Percentiles rank a stretch among this genome's conserved stretches.
Evolutionary conservation across 352 stramenopile genomes (phyloP).

Genomic region (Phytophthora sansomeana): DNA sequence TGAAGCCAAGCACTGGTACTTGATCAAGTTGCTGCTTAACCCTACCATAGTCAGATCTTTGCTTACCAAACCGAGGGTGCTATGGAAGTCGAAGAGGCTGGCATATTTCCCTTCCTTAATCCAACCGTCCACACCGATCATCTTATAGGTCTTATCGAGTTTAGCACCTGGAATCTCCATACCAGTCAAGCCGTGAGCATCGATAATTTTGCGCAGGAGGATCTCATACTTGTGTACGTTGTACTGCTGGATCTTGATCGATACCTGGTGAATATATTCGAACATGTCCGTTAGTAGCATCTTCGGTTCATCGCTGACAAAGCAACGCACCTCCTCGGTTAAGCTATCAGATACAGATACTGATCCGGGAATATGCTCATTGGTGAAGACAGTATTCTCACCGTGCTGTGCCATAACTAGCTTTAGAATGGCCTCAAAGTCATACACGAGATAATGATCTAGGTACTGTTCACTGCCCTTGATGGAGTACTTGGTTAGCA

Average conservation of each 20-base stretch:
- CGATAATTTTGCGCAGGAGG: constrained; percentile 2
- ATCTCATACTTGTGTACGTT: constrained; percentile 1
- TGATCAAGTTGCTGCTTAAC: neutral
- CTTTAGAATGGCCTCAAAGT: constrained; percentile 17
- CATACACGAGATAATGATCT: constrained; percentile 6
- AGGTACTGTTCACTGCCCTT: constrained; percentile 7
- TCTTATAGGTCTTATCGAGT: constrained; percentile 2
- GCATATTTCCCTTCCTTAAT: constrained; percentile 1
- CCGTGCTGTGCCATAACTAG: constrained; percentile 13
- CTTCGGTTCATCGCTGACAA: constrained; percentile 14
- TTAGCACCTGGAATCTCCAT: constrained; percentile 2
- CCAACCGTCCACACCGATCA: neutral
- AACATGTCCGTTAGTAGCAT: constrained; percentile 3
- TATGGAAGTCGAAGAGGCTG: constrained; percentile 8
- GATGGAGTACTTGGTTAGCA: constrained; percentile 23
- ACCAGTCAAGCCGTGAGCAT: neutral
- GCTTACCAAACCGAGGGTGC: constrained; percentile 1
- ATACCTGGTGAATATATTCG: neutral
- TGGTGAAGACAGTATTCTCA: constrained; percentile 8
- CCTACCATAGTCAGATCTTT: constrained; percentile 1
- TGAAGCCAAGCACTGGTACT: too few relatives aligned
- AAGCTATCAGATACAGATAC: constrained; percentile 15
- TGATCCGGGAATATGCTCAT: constrained; percentile 12
- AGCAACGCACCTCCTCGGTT: constrained; percentile 12
- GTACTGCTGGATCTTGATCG: constrained; percentile 8